Percentiles rank a stretch among this genome's conserved stretches.
phyloP scores from a whole-genome alignment of 1,284 basidiomycete species.

The Anthracocystis walkeri region DNA sequence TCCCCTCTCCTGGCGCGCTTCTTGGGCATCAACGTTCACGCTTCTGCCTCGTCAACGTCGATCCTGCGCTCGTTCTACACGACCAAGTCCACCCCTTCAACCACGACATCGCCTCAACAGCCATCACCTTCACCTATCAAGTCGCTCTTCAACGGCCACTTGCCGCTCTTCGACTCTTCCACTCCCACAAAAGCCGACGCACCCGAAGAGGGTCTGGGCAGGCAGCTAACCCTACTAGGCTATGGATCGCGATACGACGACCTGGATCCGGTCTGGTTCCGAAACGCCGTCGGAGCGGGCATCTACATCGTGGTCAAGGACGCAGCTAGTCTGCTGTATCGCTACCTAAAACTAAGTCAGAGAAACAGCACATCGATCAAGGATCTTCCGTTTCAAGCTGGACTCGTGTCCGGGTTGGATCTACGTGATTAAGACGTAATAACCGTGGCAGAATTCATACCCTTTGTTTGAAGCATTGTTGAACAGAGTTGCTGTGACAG shows the following conservation, averaged over 20 bases:
- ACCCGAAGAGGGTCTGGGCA: background rate
- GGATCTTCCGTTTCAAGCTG: constrained; percentile 58
- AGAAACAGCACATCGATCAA: constrained; percentile 44
- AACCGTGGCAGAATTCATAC: too few relatives aligned
- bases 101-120: background rate
- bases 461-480: background rate
- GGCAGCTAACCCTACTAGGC: constrained; percentile 19
- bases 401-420: constrained; percentile 50
- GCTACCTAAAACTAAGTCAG: constrained; percentile 54
- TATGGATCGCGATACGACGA: constrained; percentile 45
- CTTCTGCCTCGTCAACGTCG: constrained; percentile 13
- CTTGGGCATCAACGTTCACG: constrained; percentile 43
- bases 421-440: constrained; percentile 19
- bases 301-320: constrained; percentile 63
- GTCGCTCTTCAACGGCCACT: constrained; percentile 32
- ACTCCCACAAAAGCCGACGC: background rate
- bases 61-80: constrained; percentile 35
- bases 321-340: constrained; percentile 46
- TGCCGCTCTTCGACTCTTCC: constrained; percentile 26
- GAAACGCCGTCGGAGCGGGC: constrained; percentile 60
- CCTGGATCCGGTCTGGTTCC: constrained; percentile 64
- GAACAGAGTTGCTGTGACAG: background rate
- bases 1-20: constrained; percentile 32
- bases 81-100: constrained; percentile 23
- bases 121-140: constrained; percentile 27